These are phyloP conservation scores for Aspergillus eucalypticola DNA, from an alignment of 2,329 filamentous ascomycete species.

Conservation along the genomic window DNA sequence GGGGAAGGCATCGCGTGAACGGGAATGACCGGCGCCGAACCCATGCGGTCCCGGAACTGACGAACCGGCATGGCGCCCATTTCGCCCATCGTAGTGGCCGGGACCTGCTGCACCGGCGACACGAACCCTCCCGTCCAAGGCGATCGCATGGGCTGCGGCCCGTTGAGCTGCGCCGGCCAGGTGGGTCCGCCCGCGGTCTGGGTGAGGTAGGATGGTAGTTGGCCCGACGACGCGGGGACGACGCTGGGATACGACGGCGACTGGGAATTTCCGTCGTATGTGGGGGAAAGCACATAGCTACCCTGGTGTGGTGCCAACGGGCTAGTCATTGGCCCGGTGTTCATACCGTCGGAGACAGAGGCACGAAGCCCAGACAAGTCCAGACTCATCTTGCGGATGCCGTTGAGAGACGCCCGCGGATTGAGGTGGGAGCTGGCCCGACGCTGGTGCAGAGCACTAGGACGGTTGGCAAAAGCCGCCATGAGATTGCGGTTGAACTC, in stretches of 20 bases:
- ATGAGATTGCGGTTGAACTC: constrained; percentile 40
- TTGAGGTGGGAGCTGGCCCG: constrained; percentile 27
- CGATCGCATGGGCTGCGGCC: constrained; percentile 16
- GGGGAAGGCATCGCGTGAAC: constrained; percentile 21
- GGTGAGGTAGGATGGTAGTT: constrained; percentile 31
- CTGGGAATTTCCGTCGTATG: constrained; percentile 23
- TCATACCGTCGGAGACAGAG: constrained; percentile 29
- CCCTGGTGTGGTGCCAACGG: constrained; percentile 24
- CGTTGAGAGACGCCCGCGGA: constrained; percentile 29
- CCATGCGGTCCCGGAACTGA: constrained; percentile 37
- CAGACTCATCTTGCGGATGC: constrained; percentile 39
- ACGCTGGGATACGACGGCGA: constrained; percentile 29
- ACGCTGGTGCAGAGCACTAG: constrained; percentile 26
- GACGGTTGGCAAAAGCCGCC: constrained; percentile 29
- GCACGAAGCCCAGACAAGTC: constrained; percentile 34
- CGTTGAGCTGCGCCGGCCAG: constrained; percentile 8
- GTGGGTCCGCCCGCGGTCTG: constrained; percentile 18
- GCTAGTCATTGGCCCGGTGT: constrained; percentile 27
- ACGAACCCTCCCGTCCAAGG: constrained; percentile 28
- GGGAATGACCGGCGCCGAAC: constrained; percentile 36
- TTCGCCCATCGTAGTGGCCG: constrained; percentile 22
- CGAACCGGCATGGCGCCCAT: constrained; percentile 17
- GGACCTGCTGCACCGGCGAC: constrained; percentile 22
- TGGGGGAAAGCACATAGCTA: constrained; percentile 30
- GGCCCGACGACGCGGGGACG: constrained; percentile 20